These are phyloP conservation scores for Lactuca saligna DNA, from an alignment of 129 eudicot genomes.

Conservation along the genomic window DNA sequence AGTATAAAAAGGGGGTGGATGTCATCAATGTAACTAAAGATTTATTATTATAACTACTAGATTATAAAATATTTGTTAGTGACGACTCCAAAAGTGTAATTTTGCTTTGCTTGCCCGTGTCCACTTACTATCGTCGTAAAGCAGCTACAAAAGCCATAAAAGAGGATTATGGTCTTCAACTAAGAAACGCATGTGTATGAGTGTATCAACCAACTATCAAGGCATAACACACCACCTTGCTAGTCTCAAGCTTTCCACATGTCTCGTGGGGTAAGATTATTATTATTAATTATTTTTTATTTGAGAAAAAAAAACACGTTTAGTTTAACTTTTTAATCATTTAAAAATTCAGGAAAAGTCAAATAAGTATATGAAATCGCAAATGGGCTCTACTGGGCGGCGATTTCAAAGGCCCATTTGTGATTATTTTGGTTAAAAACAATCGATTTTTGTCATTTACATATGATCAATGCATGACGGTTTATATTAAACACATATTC, in stretches of 20 bases:
- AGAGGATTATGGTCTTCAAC: slow-evolving; percentile 16
- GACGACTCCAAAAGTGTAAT: slow-evolving; percentile 9
- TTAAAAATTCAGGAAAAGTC: too few relatives aligned
- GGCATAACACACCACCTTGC: not conserved
- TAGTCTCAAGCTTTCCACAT: slow-evolving; percentile 11
- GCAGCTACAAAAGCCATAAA: slow-evolving; percentile 22
- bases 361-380: too few relatives aligned
- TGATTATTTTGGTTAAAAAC: too few relatives aligned
- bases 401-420: too few relatives aligned
- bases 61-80: not conserved
- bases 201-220: too few relatives aligned
- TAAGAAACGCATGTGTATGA: slow-evolving; percentile 8
- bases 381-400: too few relatives aligned
- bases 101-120: slow-evolving; percentile 9
- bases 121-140: slow-evolving; percentile 19
- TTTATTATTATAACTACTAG: not conserved
- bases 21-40: not conserved
- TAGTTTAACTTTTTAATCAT: too few relatives aligned
- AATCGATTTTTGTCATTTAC: too few relatives aligned
- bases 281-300: too few relatives aligned
- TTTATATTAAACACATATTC: too few relatives aligned
- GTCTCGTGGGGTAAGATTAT: slow-evolving; percentile 5
- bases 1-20: not conserved
- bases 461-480: too few relatives aligned
- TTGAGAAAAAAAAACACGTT: too few relatives aligned